These are phyloP conservation scores for Platanus orientalis DNA, from an alignment of 164 flowering plant genomes.

Conservation along the genomic window DNA sequence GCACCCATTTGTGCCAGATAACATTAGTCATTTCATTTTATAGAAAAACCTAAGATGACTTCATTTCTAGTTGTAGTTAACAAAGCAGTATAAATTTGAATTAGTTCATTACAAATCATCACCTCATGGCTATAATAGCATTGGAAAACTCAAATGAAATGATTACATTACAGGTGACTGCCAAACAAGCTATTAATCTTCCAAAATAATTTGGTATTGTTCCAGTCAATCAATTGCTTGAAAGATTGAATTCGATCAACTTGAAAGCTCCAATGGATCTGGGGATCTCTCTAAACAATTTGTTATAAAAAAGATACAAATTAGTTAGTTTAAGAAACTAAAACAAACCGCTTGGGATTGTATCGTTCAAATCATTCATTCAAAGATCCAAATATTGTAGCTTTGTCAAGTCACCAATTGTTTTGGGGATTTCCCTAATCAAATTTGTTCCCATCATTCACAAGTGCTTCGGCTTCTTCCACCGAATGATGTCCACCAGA, in stretches of 20 bases:
- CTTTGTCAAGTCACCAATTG: constrained; percentile 27
- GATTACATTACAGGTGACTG: too few species aligned
- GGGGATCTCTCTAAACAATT: constrained; percentile 47
- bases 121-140: too few species aligned
- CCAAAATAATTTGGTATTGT: too few species aligned
- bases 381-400: constrained; percentile 49
- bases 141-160: too few species aligned
- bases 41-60: too few species aligned
- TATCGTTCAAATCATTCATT: constrained; percentile 41
- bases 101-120: too few species aligned
- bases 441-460: constrained; percentile 39
- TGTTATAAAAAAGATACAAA: constrained; percentile 33
- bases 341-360: constrained; percentile 43
- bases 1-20: too few species aligned
- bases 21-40: too few species aligned
- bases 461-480: constrained; percentile 41
- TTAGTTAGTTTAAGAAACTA: constrained; percentile 33
- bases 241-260: constrained; percentile 36
- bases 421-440: constrained; percentile 59
- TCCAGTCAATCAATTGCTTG: not conserved
- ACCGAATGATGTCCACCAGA: constrained; percentile 39
- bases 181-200: too few species aligned
- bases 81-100: too few species aligned
- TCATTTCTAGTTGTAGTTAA: too few species aligned
- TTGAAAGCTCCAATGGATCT: constrained; percentile 20